phyloP scores from a whole-genome alignment of 352 stramenopile species.

The Elongisporangium undulatum region DNA sequence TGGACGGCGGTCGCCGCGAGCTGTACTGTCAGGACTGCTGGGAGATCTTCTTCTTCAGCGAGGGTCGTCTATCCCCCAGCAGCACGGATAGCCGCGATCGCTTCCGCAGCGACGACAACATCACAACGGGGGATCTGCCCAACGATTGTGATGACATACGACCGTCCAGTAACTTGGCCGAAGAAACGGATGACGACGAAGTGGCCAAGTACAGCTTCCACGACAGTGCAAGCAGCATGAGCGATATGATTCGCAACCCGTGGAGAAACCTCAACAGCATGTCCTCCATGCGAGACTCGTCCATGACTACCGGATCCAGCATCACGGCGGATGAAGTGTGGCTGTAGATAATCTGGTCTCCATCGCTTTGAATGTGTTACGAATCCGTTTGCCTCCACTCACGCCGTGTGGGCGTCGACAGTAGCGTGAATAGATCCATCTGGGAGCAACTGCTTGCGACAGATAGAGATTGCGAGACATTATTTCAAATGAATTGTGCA shows the following conservation, averaged over 20 bases:
- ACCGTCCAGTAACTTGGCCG: constrained; percentile 17
- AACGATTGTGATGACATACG: background rate
- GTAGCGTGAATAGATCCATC: background rate
- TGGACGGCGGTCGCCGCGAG: constrained; percentile 35
- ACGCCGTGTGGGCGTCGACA: background rate
- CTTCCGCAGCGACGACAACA: constrained; percentile 16
- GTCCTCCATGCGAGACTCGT: constrained; percentile 56
- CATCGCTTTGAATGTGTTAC: background rate
- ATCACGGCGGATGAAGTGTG: constrained; percentile 53
- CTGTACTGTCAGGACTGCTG: constrained; percentile 74
- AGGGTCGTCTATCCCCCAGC: constrained; percentile 22
- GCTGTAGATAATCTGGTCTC: constrained; percentile 21
- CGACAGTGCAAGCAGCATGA: constrained; percentile 49
- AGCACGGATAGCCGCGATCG: background rate
- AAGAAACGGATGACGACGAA: constrained; percentile 24
- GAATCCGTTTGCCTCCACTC: background rate
- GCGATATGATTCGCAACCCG: constrained; percentile 41
- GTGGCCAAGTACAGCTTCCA: constrained; percentile 77
- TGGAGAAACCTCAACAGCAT: constrained; percentile 49
- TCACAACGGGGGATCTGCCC: constrained; percentile 9
- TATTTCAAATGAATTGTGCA: background rate
- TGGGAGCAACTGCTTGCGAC: background rate
- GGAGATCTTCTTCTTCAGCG: constrained; percentile 70
- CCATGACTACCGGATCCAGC: constrained; percentile 40
- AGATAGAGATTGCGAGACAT: background rate